These are phyloP conservation scores for Abelmoschus esculentus DNA, from an alignment of 345 rosid species.

Conservation along the genomic window DNA sequence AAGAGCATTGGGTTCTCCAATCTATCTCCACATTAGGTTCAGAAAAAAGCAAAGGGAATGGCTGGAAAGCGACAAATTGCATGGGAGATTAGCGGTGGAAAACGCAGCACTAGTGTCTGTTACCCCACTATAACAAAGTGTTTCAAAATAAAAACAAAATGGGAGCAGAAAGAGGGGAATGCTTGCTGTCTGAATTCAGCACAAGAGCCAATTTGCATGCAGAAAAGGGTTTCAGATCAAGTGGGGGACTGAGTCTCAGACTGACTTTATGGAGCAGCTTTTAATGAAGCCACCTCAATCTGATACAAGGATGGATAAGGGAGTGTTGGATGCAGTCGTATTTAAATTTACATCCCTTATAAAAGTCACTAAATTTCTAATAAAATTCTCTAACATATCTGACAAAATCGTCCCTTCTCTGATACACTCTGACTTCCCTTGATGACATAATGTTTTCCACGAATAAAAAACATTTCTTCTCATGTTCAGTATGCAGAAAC, in stretches of 20 bases:
- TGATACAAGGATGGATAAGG: no score
- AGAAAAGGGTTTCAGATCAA: neutral
- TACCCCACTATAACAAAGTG: neutral
- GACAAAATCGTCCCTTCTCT: neutral
- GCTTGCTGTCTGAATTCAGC: neutral
- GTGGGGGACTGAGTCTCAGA: neutral
- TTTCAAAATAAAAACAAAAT: no score
- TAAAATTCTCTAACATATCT: no score
- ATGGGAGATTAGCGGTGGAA: conserved; percentile 2
- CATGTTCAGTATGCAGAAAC: conserved; percentile 34
- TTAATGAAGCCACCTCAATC: neutral
- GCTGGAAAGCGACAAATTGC: neutral
- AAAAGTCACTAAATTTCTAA: no score
- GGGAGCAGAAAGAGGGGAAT: neutral
- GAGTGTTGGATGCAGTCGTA: no score
- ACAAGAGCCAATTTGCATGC: neutral
- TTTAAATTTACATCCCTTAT: no score
- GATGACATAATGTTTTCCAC: neutral
- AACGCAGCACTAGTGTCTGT: neutral
- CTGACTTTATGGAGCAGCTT: neutral
- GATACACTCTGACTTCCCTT: neutral
- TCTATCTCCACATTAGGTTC: neutral
- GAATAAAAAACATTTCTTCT: conserved; percentile 8
- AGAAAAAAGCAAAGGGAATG: neutral
- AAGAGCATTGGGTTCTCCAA: conserved; percentile 8